Evolutionary conservation across 192 early-diverging fungal species (phyloP).

Genomic region (Coemansia nantahalensis): DNA sequence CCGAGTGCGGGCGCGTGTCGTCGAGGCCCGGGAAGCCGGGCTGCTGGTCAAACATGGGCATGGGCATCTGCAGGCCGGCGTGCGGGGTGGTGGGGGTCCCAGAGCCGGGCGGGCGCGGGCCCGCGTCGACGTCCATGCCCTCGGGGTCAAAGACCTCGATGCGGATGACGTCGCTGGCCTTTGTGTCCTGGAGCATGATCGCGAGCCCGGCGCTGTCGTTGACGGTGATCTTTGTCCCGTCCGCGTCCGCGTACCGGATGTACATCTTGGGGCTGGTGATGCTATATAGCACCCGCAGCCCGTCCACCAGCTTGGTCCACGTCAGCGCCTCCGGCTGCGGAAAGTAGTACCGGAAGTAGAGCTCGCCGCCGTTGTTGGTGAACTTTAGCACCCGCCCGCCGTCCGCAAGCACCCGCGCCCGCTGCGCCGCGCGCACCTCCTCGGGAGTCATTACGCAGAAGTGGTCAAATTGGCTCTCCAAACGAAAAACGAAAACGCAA

Average conservation of each 20-base stretch:
- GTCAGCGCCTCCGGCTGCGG: slow-evolving; percentile 34
- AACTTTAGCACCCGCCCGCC: slow-evolving; percentile 53
- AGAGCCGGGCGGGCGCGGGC: no score
- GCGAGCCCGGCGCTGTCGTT: slow-evolving; percentile 42
- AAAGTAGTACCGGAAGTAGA: slow-evolving; percentile 51
- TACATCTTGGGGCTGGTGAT: slow-evolving; percentile 25
- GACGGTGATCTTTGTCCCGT: slow-evolving; percentile 38
- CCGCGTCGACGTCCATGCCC: no score
- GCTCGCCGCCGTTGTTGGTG: slow-evolving; percentile 44
- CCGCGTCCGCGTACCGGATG: slow-evolving; percentile 36
- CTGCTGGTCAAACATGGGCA: slow-evolving; percentile 25
- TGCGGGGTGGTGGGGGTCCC: no score
- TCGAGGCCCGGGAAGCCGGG: slow-evolving; percentile 48
- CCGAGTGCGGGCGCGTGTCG: slow-evolving; percentile 25
- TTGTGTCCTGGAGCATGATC: slow-evolving; percentile 50
- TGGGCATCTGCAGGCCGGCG: slow-evolving; percentile 36
- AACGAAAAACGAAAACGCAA: background rate
- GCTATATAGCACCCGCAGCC: slow-evolving; percentile 41
- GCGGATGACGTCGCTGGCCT: slow-evolving; percentile 25
- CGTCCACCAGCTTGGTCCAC: slow-evolving; percentile 38
- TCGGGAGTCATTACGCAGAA: background rate
- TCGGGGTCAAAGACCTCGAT: slow-evolving; percentile 31
- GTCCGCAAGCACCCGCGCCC: slow-evolving; percentile 20
- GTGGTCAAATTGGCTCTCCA: background rate
- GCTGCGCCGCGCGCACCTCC: slow-evolving; percentile 37